Conservation (phyloP, 1,284 basidiomycete genomes). For the Bjerkandera adusta region DNA sequence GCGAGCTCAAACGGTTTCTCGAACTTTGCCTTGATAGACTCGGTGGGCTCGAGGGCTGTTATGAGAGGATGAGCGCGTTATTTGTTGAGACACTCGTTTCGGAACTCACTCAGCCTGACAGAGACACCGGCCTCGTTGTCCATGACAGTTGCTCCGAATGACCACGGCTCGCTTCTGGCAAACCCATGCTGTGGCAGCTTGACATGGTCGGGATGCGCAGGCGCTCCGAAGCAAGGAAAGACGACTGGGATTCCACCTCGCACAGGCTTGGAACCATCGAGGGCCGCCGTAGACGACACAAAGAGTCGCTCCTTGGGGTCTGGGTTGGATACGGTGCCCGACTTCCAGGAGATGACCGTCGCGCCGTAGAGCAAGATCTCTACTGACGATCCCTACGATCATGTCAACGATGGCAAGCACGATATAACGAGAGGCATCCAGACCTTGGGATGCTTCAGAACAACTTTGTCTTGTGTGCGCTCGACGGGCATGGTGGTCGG, state of each 20-base stretch:
- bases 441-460: constrained; percentile 56
- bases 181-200: constrained; percentile 83
- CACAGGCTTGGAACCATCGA: constrained; percentile 74
- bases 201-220: constrained; percentile 69
- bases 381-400: constrained; percentile 61
- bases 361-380: constrained; percentile 81
- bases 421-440: not conserved
- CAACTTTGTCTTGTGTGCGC: constrained; percentile 35
- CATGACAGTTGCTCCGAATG: constrained; percentile 59
- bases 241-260: constrained; percentile 85
- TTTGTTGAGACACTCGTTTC: not conserved
- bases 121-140: constrained; percentile 74
- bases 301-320: constrained; percentile 68
- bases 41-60: constrained; percentile 60
- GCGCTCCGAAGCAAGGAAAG: constrained; percentile 85
- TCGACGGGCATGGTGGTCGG: constrained; percentile 49
- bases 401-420: not conserved
- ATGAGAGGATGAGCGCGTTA: constrained; percentile 3
- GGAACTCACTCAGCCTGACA: constrained; percentile 62
- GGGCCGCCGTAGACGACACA: constrained; percentile 68
- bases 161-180: constrained; percentile 74
- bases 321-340: constrained; percentile 32
- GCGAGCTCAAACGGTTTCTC: constrained; percentile 63
- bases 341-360: constrained; percentile 78
- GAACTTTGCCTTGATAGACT: constrained; percentile 57